These are phyloP conservation scores for Chytriomyces sp. DNA, from an alignment of 192 early-diverging fungal species.

Conservation along the genomic window DNA sequence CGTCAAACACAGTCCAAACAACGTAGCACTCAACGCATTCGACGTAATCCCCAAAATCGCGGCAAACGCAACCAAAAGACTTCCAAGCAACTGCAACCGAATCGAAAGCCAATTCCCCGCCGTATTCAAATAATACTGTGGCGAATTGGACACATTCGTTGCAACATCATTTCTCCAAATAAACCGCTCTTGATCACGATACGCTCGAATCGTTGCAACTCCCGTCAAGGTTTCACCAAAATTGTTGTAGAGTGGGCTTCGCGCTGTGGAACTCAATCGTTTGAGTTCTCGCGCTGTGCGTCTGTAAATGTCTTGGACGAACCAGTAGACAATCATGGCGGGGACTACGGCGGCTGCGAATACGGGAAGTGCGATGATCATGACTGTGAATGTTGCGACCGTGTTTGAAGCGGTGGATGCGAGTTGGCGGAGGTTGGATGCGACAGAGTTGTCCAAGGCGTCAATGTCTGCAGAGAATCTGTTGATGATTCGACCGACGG, in stretches of 20 bases:
- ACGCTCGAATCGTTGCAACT: constrained; percentile 80
- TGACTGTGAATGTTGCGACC: constrained; percentile 22
- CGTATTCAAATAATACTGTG: constrained; percentile 72
- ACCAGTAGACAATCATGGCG: constrained; percentile 74
- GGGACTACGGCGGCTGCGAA: constrained; percentile 71
- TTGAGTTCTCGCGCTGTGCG: constrained; percentile 83
- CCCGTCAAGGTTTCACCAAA: constrained; percentile 74
- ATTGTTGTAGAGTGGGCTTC: constrained; percentile 80
- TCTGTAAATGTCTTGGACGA: constrained; percentile 74
- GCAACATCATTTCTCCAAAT: not conserved
- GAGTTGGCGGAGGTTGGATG: constrained; percentile 13
- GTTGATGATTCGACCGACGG: constrained; percentile 66
- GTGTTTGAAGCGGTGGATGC: not conserved
- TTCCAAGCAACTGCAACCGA: constrained; percentile 78
- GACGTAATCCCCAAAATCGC: constrained; percentile 69
- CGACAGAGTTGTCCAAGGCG: constrained; percentile 66
- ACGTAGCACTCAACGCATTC: not conserved
- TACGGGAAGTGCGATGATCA: constrained; percentile 62
- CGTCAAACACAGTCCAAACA: not conserved
- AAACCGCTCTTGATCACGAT: constrained; percentile 11
- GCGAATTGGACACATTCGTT: constrained; percentile 75
- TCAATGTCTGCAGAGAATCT: constrained; percentile 67
- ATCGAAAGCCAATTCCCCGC: constrained; percentile 72
- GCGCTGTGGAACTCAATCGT: constrained; percentile 81
- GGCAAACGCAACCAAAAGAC: constrained; percentile 73